phyloP scores from a whole-genome alignment of 257 asterid species.

The Ilex aquifolium region DNA sequence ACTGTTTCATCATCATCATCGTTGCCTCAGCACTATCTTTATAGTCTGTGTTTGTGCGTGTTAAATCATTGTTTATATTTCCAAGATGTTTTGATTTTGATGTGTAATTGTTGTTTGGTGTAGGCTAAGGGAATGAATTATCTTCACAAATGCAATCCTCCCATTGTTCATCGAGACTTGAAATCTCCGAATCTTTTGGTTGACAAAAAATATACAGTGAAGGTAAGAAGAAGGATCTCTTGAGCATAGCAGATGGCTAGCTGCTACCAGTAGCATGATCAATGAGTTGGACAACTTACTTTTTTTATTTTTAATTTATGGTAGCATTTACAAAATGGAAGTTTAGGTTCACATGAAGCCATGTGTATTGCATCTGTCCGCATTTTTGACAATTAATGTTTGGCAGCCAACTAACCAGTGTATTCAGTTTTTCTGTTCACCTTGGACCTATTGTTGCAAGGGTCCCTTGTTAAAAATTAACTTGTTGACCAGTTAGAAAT shows the following conservation, averaged over 20 bases:
- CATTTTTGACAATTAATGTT: too few relatives aligned
- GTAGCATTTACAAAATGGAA: too few relatives aligned
- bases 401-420: too few relatives aligned
- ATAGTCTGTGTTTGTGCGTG: not conserved
- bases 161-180: constrained; percentile 87
- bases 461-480: too few relatives aligned
- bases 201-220: constrained; percentile 90
- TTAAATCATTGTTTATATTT: not conserved
- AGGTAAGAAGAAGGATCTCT: constrained; percentile 45
- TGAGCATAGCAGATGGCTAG: not conserved
- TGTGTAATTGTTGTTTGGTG: constrained; percentile 14
- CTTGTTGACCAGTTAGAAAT: too few relatives aligned
- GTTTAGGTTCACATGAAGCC: too few relatives aligned
- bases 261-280: constrained; percentile 16
- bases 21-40: not conserved
- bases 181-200: constrained; percentile 95
- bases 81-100: constrained; percentile 9
- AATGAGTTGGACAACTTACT: constrained; percentile 4
- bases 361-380: too few relatives aligned
- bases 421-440: too few relatives aligned
- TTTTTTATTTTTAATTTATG: too few relatives aligned
- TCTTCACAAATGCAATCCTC: constrained; percentile 89
- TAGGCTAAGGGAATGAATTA: constrained; percentile 97
- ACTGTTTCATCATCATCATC: constrained; percentile 3
- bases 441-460: too few relatives aligned